Percentiles rank a stretch among this genome's conserved stretches.
Evolutionary conservation across 2,329 filamentous ascomycete species (phyloP).

Genomic region (Paecilomyces variotii): DNA sequence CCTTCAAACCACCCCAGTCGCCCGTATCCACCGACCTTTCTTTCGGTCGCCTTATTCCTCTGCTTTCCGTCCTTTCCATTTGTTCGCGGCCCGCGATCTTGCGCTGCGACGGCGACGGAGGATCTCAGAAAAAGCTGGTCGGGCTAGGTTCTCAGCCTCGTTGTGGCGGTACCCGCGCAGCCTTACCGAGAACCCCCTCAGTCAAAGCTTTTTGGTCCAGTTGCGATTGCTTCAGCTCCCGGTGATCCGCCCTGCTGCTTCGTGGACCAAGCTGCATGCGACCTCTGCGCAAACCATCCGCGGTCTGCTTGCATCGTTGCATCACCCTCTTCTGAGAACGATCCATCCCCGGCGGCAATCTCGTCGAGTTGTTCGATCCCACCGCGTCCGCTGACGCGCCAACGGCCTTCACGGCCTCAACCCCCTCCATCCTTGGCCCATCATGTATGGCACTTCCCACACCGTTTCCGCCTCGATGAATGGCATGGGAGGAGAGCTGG

Average conservation of each 20-base stretch:
- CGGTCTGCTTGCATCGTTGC: slow-evolving; percentile 14
- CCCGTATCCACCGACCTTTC: background rate
- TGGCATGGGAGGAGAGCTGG: slow-evolving; percentile 45
- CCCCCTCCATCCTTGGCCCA: slow-evolving; percentile 21
- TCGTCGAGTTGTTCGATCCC: slow-evolving; percentile 10
- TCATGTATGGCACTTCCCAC: slow-evolving; percentile 42
- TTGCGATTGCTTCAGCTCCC: slow-evolving; percentile 18
- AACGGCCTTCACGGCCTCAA: slow-evolving; percentile 23
- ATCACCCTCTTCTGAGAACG: slow-evolving; percentile 10
- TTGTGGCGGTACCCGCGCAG: background rate
- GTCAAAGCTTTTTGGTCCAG: slow-evolving; percentile 5
- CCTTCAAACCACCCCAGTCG: background rate
- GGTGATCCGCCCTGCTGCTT: slow-evolving; percentile 22
- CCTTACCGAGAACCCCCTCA: slow-evolving; percentile 5
- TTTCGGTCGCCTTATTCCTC: background rate
- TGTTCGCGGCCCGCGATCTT: background rate
- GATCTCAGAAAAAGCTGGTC: background rate
- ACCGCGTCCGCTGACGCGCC: slow-evolving; percentile 25
- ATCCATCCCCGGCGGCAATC: slow-evolving; percentile 7
- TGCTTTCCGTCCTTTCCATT: background rate
- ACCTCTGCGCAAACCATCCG: slow-evolving; percentile 15
- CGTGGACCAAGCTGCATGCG: slow-evolving; percentile 24
- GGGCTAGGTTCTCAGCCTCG: background rate
- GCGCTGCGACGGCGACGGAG: background rate
- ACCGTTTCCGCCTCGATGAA: slow-evolving; percentile 55